Evolutionary conservation across 306 rosid genomes (phyloP).

Genomic region (Heteromeles arbutifolia): DNA sequence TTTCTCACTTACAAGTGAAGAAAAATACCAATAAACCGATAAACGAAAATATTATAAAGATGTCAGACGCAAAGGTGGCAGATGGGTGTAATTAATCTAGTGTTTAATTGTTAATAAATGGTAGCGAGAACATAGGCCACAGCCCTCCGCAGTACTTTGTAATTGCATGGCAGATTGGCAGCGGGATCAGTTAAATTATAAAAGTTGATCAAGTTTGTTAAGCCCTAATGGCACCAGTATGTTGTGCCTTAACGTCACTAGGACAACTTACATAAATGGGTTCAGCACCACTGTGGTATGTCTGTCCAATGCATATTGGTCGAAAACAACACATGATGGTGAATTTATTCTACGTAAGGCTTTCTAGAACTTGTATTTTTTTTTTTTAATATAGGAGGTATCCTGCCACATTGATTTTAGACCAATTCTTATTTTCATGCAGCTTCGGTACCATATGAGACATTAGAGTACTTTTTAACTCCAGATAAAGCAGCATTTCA

Average conservation of each 20-base stretch:
- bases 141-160: background rate
- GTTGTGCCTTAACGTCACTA: background rate
- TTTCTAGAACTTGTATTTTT: too few relatives aligned
- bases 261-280: background rate
- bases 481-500: too few relatives aligned
- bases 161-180: background rate
- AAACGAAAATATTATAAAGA: too few relatives aligned
- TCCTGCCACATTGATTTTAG: too few relatives aligned
- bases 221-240: background rate
- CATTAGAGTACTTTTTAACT: background rate
- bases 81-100: background rate
- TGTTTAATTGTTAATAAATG: background rate
- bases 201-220: background rate
- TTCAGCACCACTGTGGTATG: too few relatives aligned
- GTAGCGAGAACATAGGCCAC: background rate
- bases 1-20: too few relatives aligned
- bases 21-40: too few relatives aligned
- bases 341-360: too few relatives aligned
- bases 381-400: too few relatives aligned
- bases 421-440: too few relatives aligned
- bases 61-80: background rate
- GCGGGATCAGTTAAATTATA: background rate
- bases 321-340: too few relatives aligned
- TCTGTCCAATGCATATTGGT: background rate
- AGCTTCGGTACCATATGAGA: accelerated